Evolutionary conservation across 2,329 filamentous ascomycete species (phyloP).

Genomic region (Aspergillus unguis): DNA sequence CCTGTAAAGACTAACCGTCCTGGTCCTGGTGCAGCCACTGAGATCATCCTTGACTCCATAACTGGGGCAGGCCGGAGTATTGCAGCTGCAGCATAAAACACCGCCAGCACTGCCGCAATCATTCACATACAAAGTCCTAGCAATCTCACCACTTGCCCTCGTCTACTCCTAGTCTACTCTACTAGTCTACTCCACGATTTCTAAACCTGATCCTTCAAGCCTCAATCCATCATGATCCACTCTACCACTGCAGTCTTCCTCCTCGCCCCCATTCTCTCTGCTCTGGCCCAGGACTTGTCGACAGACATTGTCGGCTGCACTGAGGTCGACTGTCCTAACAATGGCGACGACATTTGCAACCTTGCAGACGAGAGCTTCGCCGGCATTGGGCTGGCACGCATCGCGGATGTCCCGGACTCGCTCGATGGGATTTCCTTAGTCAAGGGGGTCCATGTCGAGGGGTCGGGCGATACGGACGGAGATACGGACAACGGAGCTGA

Average conservation of each 20-base stretch:
- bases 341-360: slow-evolving; percentile 9
- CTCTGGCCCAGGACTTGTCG: slow-evolving; percentile 3
- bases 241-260: background rate
- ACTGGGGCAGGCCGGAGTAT: too few species aligned
- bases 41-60: too few species aligned
- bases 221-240: background rate
- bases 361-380: slow-evolving; percentile 12
- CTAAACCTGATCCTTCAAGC: background rate
- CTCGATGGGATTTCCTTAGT: slow-evolving; percentile 17
- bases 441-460: slow-evolving; percentile 14
- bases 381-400: slow-evolving; percentile 11
- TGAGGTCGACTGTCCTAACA: slow-evolving; percentile 12
- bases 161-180: too few species aligned
- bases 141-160: too few species aligned
- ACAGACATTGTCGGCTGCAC: slow-evolving; percentile 11
- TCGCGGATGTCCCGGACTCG: slow-evolving; percentile 3
- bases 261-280: background rate
- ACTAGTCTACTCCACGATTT: background rate
- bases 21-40: too few species aligned
- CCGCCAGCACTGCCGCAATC: too few species aligned
- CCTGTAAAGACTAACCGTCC: too few species aligned
- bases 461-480: background rate
- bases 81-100: too few species aligned
- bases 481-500: background rate
- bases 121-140: too few species aligned